These are phyloP conservation scores for Lactarius deliciosus DNA, from an alignment of 768 basidiomycete species.

Conservation along the genomic window DNA sequence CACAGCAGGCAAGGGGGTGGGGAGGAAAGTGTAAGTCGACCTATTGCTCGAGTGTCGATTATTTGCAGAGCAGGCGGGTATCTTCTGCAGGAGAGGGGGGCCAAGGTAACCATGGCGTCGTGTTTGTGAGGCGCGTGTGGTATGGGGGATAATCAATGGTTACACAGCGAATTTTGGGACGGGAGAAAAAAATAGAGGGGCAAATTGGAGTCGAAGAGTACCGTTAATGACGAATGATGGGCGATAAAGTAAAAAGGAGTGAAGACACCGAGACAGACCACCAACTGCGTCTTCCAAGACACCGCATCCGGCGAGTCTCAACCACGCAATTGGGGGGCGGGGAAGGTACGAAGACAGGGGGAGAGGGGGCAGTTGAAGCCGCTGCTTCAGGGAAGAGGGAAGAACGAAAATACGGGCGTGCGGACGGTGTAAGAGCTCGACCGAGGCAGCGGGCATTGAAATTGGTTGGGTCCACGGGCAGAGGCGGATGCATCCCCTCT, in stretches of 20 bases:
- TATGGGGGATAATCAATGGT: neutral
- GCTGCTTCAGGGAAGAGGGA: neutral
- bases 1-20: neutral
- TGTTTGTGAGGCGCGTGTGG: neutral
- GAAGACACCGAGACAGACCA: neutral
- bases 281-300: neutral
- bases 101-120: neutral
- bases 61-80: neutral
- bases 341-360: neutral
- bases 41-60: neutral
- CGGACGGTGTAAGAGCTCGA: neutral
- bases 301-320: neutral
- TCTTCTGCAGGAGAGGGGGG: neutral
- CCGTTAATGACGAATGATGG: too few relatives aligned
- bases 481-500: neutral
- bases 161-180: neutral
- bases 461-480: neutral
- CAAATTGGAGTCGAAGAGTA: neutral
- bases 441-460: constrained; percentile 19
- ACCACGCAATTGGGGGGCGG: neutral
- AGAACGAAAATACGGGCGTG: neutral
- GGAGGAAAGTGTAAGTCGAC: neutral
- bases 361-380: neutral
- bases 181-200: neutral
- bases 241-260: neutral